A percentile compares a stretch with the other conserved stretches of the same genome.
These are phyloP conservation scores for Graphiopsis chlorocephala DNA, from an alignment of 2,329 filamentous ascomycete species.

Conservation along the genomic window DNA sequence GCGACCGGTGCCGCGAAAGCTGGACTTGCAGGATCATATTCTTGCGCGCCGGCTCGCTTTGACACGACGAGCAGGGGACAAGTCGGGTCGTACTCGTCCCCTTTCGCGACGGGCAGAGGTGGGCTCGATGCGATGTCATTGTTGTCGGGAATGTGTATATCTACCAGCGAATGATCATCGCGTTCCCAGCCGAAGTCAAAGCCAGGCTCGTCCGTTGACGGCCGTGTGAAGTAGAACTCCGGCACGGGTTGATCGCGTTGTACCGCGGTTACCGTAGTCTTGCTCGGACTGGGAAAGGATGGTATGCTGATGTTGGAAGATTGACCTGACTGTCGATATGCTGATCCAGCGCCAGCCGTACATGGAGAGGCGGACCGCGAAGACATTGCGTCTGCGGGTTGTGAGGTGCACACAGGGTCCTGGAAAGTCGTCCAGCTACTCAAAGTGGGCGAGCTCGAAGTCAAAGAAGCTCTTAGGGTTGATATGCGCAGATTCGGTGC, in stretches of 20 bases:
- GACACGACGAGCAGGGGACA: conserved; percentile 26
- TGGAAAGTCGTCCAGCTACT: conserved; percentile 36
- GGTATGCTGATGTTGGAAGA: conserved; percentile 16
- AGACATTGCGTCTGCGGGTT: conserved; percentile 5
- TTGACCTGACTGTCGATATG: conserved; percentile 1
- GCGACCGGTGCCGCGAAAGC: conserved; percentile 5
- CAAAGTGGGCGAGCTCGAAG: conserved; percentile 39
- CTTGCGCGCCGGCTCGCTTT: conserved; percentile 17
- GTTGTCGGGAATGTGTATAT: not conserved
- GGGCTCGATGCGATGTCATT: conserved; percentile 28
- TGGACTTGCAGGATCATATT: conserved; percentile 33
- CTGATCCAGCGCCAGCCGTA: not conserved
- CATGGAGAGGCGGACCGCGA: not conserved
- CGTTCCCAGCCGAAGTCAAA: conserved; percentile 8
- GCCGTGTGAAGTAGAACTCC: conserved; percentile 26
- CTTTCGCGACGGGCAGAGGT: conserved; percentile 23
- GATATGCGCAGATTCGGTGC: conserved; percentile 36
- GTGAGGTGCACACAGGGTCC: conserved; percentile 13
- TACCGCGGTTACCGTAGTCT: conserved; percentile 17
- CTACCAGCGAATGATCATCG: not conserved
- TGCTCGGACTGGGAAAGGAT: conserved; percentile 31
- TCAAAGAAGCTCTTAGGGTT: conserved; percentile 40
- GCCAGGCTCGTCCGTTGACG: conserved; percentile 15
- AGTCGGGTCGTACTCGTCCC: conserved; percentile 29
- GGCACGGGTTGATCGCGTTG: conserved; percentile 23